Evolutionary conservation across 208 protist species (phyloP), one percentile per base, ranked within the genome.

Genomic region (Acanthamoeba castellanii): DNA sequence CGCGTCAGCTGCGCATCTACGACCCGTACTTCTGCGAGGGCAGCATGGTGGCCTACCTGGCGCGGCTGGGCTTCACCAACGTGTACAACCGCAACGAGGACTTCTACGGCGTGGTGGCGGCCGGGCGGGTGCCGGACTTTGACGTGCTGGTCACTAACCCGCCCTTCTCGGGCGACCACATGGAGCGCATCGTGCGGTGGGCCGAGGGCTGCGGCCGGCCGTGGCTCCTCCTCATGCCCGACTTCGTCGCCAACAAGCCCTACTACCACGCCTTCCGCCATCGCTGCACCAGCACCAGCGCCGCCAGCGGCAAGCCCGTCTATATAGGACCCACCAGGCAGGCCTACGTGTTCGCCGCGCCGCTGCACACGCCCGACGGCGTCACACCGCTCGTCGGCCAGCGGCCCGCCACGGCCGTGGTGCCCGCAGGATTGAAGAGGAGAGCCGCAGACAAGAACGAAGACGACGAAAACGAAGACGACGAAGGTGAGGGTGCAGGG

Each of bases 21-120:
- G 98, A 98, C 95, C 98, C 98, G 11, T 98, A 98, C 93, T 99
- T 97, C 96, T 98, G 98, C 97, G 90, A 96, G 68, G 98, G 98
- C 52, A 87, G 95, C 27, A 96, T 98, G 7, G 94, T 96, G 34
- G 11, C 45, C 14, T 95, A 96, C 45, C 97, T 98, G 95, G 57
- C 57, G 11, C 87, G 11, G 27, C 96, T 98, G 9, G 98, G 97
- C 4, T 95, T 98, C 45, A 37, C 78, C 9, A 61, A 94, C n/a
- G 97, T 98, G n/a, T 93, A 98, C 59, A 98, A 99, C 95, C 95
- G 97, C n/a, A 98, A 98, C 90, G 95, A 98, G 66, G 98, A 98
- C 96, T 98, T 98, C 82, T 98, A 98, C 96, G 93, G 91, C 7
- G 96, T 96, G 66, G 93, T 98, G 32, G 93, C 74, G 16, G 34